A percentile compares a stretch with the other conserved stretches of the same genome.
These are phyloP conservation scores for Theileria sp. DNA, from an alignment of 169 alveolate species.

Conservation along the genomic window DNA sequence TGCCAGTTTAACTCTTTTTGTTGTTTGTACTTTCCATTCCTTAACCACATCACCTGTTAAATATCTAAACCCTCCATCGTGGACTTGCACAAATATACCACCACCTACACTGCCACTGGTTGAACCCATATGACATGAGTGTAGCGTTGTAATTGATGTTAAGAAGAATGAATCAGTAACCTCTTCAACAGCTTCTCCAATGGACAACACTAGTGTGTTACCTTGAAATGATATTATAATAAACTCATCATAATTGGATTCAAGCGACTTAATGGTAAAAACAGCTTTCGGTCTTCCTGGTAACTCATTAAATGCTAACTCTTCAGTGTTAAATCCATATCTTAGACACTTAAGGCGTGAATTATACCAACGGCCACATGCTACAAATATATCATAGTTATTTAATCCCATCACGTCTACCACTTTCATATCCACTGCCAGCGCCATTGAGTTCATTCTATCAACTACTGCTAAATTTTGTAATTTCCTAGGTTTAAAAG, in stretches of 20 bases:
- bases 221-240: slow-evolving; percentile 93
- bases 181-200: slow-evolving; percentile 92
- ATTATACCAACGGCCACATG: slow-evolving; percentile 96
- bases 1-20: slow-evolving; percentile 86
- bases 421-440: slow-evolving; percentile 93
- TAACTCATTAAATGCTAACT: slow-evolving; percentile 91
- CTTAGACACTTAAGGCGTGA: slow-evolving; percentile 91
- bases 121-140: slow-evolving; percentile 59
- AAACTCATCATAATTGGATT: slow-evolving; percentile 79
- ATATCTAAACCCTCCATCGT: slow-evolving; percentile 88
- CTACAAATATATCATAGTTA: slow-evolving; percentile 78
- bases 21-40: slow-evolving; percentile 82
- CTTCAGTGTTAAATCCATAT: slow-evolving; percentile 94
- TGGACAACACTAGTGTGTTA: slow-evolving; percentile 90
- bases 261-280: slow-evolving; percentile 88
- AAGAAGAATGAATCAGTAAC: slow-evolving; percentile 88
- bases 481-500: slow-evolving; percentile 88
- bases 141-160: slow-evolving; percentile 82
- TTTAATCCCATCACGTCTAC: slow-evolving; percentile 85
- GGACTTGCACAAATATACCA: slow-evolving; percentile 88
- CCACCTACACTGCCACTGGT: background rate
- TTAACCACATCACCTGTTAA: slow-evolving; percentile 72
- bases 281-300: slow-evolving; percentile 96
- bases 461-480: slow-evolving; percentile 86
- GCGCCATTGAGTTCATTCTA: slow-evolving; percentile 89